These are phyloP conservation scores for Logfia minima DNA, from an alignment of 129 eudicot genomes.

Conservation along the genomic window DNA sequence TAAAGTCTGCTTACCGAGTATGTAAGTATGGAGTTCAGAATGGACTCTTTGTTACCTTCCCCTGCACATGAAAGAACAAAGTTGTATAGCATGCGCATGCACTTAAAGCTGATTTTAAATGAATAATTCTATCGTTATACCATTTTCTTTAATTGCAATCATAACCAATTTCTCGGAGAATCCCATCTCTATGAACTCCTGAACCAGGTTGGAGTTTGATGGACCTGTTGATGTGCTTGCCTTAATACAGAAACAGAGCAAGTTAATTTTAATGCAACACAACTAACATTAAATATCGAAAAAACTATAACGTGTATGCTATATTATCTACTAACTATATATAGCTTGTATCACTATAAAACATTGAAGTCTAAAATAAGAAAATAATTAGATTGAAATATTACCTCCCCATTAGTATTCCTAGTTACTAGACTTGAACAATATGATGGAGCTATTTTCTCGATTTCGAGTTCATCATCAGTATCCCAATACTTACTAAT, in stretches of 20 bases:
- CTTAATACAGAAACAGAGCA: conserved; percentile 42
- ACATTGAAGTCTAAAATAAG: neutral
- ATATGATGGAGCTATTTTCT: conserved; percentile 39
- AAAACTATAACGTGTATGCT: neutral
- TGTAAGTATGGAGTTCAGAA: conserved; percentile 57
- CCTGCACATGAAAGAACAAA: conserved; percentile 44
- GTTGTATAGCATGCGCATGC: conserved; percentile 1
- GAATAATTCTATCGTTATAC: conserved; percentile 38
- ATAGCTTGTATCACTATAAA: neutral
- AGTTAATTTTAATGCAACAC: conserved; percentile 3
- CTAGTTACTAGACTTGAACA: conserved; percentile 29
- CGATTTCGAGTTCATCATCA: conserved; percentile 65
- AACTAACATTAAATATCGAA: neutral
- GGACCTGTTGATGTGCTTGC: conserved; percentile 64
- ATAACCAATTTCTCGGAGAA: conserved; percentile 56
- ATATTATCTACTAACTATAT: neutral
- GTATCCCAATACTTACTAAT: conserved; percentile 59
- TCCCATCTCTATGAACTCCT: conserved; percentile 60
- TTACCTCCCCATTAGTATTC: conserved; percentile 48
- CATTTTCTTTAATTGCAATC: conserved; percentile 67
- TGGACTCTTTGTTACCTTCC: conserved; percentile 50
- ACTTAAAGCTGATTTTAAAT: neutral
- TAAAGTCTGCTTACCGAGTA: conserved; percentile 43
- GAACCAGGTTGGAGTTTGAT: conserved; percentile 44
- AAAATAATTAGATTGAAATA: neutral